A percentile compares a stretch with the other conserved stretches of the same genome.
phyloP scores from a whole-genome alignment of 208 protist genomes.

The Wallacemonas sp. region DNA sequence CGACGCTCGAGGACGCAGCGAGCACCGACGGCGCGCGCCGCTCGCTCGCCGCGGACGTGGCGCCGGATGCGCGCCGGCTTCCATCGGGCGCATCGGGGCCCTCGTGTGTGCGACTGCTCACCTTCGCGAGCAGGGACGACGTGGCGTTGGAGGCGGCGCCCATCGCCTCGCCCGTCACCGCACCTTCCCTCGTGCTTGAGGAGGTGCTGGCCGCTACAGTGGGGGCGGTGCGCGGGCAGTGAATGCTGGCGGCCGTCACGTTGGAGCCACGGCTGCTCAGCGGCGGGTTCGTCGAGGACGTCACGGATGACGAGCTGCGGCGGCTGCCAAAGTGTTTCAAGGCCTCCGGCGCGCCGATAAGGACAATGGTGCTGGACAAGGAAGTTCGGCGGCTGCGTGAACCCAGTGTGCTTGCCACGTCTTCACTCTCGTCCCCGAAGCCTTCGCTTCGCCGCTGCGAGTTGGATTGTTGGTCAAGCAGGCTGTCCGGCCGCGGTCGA shows the following conservation, averaged over 20 bases:
- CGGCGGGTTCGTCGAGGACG: neutral
- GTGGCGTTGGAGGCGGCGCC: no score
- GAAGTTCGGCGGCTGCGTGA: neutral
- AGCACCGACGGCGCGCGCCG: neutral
- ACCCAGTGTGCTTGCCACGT: neutral
- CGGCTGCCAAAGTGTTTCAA: neutral
- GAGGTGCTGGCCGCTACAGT: no score
- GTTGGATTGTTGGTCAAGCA: neutral
- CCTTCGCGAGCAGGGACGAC: no score
- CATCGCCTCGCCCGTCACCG: no score
- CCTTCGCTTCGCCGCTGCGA: neutral
- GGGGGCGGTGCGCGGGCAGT: no score
- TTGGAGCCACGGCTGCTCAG: neutral
- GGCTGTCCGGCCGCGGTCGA: neutral
- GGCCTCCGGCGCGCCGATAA: neutral
- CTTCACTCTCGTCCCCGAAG: neutral
- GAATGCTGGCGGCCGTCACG: no score
- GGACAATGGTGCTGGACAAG: neutral
- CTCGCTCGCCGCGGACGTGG: no score
- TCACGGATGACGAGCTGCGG: neutral
- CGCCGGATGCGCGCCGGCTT: no score
- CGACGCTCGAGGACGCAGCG: neutral
- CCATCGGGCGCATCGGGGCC: no score
- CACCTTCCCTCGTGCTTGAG: no score
- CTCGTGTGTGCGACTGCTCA: no score